Evolutionary conservation across 2,329 filamentous ascomycete genomes (phyloP).

Genomic region (Diaporthe nobilis): DNA sequence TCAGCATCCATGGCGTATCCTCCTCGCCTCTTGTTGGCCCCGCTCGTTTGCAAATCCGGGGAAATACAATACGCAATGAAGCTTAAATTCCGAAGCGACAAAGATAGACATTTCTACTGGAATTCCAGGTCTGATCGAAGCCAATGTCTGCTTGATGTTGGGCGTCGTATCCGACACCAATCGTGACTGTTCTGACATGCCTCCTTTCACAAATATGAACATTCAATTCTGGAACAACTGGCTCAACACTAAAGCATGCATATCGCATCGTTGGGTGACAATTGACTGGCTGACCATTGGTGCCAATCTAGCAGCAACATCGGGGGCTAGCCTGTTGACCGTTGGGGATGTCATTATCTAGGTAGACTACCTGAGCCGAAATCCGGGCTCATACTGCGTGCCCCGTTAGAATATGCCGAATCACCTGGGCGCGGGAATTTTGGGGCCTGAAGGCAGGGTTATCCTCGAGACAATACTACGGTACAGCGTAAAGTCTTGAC

Average conservation of each 20-base stretch:
- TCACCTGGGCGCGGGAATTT: background rate
- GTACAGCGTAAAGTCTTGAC: background rate
- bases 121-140: no score
- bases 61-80: background rate
- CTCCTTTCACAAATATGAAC: background rate
- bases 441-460: background rate
- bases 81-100: background rate
- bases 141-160: background rate
- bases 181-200: background rate
- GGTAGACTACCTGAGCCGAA: background rate
- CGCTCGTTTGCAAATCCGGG: constrained; percentile 26
- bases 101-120: background rate
- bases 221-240: background rate
- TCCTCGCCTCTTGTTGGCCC: constrained; percentile 6
- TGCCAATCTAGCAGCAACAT: background rate
- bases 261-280: background rate
- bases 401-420: background rate
- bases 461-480: background rate
- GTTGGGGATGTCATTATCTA: background rate
- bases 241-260: background rate
- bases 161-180: background rate
- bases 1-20: constrained; percentile 12
- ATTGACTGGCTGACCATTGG: background rate
- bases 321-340: no score
- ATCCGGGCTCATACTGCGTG: background rate